These are phyloP conservation scores for Cytospora chrysosperma DNA, from an alignment of 2,329 filamentous ascomycete genomes.

Conservation along the genomic window DNA sequence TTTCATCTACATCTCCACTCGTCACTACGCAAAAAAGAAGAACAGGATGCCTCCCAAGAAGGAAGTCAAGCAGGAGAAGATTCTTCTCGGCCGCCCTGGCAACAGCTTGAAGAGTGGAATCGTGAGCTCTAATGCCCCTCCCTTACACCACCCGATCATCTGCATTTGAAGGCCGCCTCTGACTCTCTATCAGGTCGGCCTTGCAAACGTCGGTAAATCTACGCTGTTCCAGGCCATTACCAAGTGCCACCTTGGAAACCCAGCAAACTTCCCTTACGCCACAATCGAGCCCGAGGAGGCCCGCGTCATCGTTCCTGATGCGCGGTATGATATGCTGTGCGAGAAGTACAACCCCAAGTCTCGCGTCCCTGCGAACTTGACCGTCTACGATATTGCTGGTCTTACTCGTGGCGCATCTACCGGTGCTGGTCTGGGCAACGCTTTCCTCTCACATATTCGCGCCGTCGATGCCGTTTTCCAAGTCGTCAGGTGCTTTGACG, in stretches of 20 bases:
- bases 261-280: slow-evolving; percentile 98
- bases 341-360: slow-evolving; percentile 99
- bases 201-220: slow-evolving; percentile 99
- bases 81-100: slow-evolving; percentile 90
- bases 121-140: slow-evolving; percentile 53
- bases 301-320: slow-evolving; percentile 94
- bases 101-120: slow-evolving; percentile 99
- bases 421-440: slow-evolving; percentile 94
- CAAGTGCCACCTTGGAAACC: slow-evolving; percentile 95
- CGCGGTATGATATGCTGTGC: slow-evolving; percentile 92
- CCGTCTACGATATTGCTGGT: slow-evolving; percentile 97
- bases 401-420: slow-evolving; percentile 94
- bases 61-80: slow-evolving; percentile 85
- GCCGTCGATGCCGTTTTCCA: slow-evolving; percentile 98
- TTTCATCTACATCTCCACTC: slow-evolving; percentile 47
- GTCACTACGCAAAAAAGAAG: slow-evolving; percentile 61
- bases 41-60: slow-evolving; percentile 92
- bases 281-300: slow-evolving; percentile 99
- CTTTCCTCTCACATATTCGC: slow-evolving; percentile 97
- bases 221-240: slow-evolving; percentile 99
- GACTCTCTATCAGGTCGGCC: slow-evolving; percentile 72
- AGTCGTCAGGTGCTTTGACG: slow-evolving; percentile 95
- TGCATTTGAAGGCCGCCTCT: slow-evolving; percentile 33
- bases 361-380: slow-evolving; percentile 92
- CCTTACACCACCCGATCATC: slow-evolving; percentile 14